Base-by-base conservation (phyloP, 306 rosid genomes). In the Lagenaria siceraria region DNA sequence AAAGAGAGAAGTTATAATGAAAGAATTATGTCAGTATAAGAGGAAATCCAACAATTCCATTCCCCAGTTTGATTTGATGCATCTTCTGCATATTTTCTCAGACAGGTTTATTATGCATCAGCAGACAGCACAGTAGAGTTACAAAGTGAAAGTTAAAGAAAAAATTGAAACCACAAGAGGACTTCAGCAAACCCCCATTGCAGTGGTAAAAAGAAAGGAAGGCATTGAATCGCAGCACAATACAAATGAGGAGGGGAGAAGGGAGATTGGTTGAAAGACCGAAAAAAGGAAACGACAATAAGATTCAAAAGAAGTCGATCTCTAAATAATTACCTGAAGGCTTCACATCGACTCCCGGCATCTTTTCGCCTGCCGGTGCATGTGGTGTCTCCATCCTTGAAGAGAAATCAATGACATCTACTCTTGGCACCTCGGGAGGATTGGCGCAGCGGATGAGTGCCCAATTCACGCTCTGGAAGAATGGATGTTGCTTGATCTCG, bases 321-420 rank as follows among this genome's bases (percentile, higher is more conserved):
- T 94, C 97, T 82, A 92, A 87, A 90, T 94, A 94, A 77, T 89
- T 94, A 89, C 96, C 98, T 63, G 93, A 80, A 86, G 95, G 91
- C 89, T 86, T 94, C 83, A 92, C 86, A 79, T 87, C 90, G 66
- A 83, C 90, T 35, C 90, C 90, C 48, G 90, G 90, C 63, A 52
- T 73, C 43, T 86, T 89, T 74, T 89, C 92, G 9, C 79, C 51
- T 35, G 84, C 11, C 33, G 83, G 83, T 51, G 81, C 81, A 35
- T 84, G 88, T 25, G 87, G 75, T 0, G 48, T 4, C 33, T 79
- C 76, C 18, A 81, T 36, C 49, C 53, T 78, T 6, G 83, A 15
- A 46, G 83, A 80, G 54, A 66, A 22, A 10, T 87, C 87, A 61
- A 72, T 74, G 79, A 70, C 79, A 78, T 81, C 84, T 35, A 80